Conservation (phyloP, 306 rosid genomes). For the Inga oerstediana region DNA sequence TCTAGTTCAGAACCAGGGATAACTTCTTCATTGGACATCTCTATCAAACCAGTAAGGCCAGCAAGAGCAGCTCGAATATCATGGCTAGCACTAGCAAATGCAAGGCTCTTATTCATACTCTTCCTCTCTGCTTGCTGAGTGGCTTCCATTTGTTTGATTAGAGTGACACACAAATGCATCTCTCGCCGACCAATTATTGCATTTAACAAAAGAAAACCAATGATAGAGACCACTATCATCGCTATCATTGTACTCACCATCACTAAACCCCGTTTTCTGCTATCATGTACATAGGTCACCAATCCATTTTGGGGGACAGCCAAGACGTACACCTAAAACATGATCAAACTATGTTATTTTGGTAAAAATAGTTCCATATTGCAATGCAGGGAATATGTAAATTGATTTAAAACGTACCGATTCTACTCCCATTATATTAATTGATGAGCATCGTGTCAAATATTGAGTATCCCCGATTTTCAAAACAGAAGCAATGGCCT, state of each 20-base stretch:
- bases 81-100: slow-evolving; percentile 74
- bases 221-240: slow-evolving; percentile 31
- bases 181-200: slow-evolving; percentile 47
- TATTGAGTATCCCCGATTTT: slow-evolving; percentile 41
- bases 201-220: slow-evolving; percentile 35
- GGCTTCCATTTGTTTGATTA: slow-evolving; percentile 71
- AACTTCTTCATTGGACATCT: slow-evolving; percentile 45
- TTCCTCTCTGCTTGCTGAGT: slow-evolving; percentile 79
- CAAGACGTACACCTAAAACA: slow-evolving; percentile 61
- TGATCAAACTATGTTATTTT: neutral
- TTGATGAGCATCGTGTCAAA: slow-evolving; percentile 42
- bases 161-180: slow-evolving; percentile 60
- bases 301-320: slow-evolving; percentile 41
- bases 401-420: slow-evolving; percentile 48
- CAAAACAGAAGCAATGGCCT: slow-evolving; percentile 37
- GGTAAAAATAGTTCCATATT: neutral
- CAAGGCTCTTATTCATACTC: slow-evolving; percentile 69
- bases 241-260: slow-evolving; percentile 41
- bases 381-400: neutral
- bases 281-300: slow-evolving; percentile 27
- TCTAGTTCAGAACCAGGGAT: slow-evolving; percentile 42
- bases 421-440: slow-evolving; percentile 55
- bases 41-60: slow-evolving; percentile 64
- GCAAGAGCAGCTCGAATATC: slow-evolving; percentile 78
- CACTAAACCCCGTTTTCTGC: slow-evolving; percentile 36